phyloP scores from a whole-genome alignment of 495 filamentous ascomycete genomes.

The Neurospora sp. region DNA sequence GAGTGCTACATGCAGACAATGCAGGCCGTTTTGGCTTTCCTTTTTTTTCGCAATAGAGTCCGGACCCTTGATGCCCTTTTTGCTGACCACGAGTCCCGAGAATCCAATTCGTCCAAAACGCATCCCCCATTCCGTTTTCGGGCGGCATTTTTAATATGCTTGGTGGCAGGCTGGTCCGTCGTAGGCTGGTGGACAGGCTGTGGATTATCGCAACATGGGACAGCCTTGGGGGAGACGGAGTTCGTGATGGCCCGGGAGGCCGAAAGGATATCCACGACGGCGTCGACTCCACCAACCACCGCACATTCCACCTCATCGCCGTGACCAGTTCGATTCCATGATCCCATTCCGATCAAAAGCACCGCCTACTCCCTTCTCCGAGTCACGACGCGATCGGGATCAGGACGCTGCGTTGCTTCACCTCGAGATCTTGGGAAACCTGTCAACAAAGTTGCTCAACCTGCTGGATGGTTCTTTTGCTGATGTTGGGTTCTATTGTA shows the following conservation, averaged over 20 bases:
- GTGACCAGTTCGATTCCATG: neutral
- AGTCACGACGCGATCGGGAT: neutral
- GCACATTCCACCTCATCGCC: neutral
- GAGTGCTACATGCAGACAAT: neutral
- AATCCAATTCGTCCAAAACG: neutral
- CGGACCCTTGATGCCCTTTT: neutral
- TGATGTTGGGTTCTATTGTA: neutral
- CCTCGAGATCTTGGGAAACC: neutral
- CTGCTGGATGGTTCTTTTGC: neutral
- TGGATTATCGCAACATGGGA: neutral
- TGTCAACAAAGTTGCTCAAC: neutral
- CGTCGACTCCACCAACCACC: neutral
- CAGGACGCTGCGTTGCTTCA: neutral
- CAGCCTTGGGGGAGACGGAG: neutral
- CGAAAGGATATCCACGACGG: neutral
- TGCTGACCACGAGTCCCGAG: neutral
- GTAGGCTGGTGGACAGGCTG: neutral
- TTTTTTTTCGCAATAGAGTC: neutral
- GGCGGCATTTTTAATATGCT: neutral
- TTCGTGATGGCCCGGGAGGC: neutral
- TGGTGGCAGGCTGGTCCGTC: neutral
- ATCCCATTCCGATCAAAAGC: neutral
- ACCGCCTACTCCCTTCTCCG: neutral
- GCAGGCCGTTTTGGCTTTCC: neutral
- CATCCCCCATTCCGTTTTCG: neutral